These are phyloP conservation scores for Thalassiosira pacifica DNA, from an alignment of 352 stramenopile genomes.

Conservation along the genomic window DNA sequence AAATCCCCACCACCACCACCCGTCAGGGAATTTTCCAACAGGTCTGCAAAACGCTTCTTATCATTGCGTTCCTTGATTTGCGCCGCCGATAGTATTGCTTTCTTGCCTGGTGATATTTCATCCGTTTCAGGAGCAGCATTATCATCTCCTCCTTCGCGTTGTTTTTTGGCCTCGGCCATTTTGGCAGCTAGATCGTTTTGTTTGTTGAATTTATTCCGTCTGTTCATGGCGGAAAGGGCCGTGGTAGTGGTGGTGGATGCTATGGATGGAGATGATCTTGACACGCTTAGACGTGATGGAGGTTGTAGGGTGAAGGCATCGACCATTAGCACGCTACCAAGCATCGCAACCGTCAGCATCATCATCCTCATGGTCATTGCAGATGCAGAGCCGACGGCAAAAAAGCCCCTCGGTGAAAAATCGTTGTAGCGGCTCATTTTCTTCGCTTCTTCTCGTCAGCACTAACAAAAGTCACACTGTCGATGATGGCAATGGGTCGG, in stretches of 20 bases:
- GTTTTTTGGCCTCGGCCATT: constrained; percentile 74
- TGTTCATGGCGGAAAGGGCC: constrained; percentile 50
- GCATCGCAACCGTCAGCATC: neutral
- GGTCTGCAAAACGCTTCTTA: constrained; percentile 75
- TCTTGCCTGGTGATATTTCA: no score
- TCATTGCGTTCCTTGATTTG: constrained; percentile 85
- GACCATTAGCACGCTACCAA: neutral
- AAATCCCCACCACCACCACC: constrained; percentile 42
- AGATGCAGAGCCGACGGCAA: neutral
- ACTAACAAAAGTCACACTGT: neutral
- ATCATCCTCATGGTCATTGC: neutral
- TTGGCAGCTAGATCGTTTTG: constrained; percentile 81
- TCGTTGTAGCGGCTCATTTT: neutral
- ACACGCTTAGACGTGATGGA: neutral
- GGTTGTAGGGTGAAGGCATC: constrained; percentile 18
- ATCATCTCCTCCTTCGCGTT: constrained; percentile 48
- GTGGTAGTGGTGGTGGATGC: no score
- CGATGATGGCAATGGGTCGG: neutral
- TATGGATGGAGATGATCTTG: neutral
- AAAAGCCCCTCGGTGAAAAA: neutral
- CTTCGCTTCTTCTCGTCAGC: neutral
- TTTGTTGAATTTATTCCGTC: constrained; percentile 73
- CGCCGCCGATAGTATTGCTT: constrained; percentile 59
- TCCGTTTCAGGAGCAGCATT: neutral
- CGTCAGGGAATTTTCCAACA: constrained; percentile 75